Evolutionary conservation across 2,329 filamentous ascomycete species (phyloP).

Genomic region (Knufia fluminis): DNA sequence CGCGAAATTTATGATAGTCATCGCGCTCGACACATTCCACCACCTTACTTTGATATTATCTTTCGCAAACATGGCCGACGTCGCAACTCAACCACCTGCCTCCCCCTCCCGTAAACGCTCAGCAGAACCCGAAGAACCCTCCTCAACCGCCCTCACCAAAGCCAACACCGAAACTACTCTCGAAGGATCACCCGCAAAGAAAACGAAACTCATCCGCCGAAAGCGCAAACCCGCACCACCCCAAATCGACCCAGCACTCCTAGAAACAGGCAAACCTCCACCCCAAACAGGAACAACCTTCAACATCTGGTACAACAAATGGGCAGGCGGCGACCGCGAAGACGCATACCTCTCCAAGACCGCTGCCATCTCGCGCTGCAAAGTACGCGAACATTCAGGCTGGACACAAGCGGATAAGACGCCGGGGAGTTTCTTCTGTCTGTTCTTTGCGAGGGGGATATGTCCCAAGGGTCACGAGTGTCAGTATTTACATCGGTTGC

Average conservation of each 20-base stretch:
- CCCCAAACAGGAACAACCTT: constrained; percentile 91
- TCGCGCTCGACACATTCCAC: too few species aligned
- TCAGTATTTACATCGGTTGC: constrained; percentile 84
- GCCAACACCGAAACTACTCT: constrained; percentile 13
- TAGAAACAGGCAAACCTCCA: constrained; percentile 68
- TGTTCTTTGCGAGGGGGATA: constrained; percentile 76
- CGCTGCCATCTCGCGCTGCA: constrained; percentile 76
- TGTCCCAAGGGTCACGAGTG: constrained; percentile 87
- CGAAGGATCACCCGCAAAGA: constrained; percentile 37
- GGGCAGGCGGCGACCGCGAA: constrained; percentile 89
- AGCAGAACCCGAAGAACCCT: constrained; percentile 15
- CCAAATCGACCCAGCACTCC: constrained; percentile 76
- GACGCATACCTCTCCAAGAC: constrained; percentile 81
- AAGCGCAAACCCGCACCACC: constrained; percentile 83
- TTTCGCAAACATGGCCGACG: not conserved
- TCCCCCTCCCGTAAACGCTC: constrained; percentile 22
- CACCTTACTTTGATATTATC: too few species aligned
- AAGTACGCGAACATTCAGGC: constrained; percentile 67
- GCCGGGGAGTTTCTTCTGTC: constrained; percentile 77
- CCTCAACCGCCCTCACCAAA: constrained; percentile 14
- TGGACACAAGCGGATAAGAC: constrained; percentile 71
- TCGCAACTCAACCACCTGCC: constrained; percentile 6
- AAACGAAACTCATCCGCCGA: constrained; percentile 83
- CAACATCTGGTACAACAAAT: constrained; percentile 99
- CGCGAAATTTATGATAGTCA: too few species aligned